Percentiles rank a stretch among this genome's conserved stretches.
Evolutionary conservation across 1,284 basidiomycete species (phyloP).

Genomic region (Sporisorium graminicola): DNA sequence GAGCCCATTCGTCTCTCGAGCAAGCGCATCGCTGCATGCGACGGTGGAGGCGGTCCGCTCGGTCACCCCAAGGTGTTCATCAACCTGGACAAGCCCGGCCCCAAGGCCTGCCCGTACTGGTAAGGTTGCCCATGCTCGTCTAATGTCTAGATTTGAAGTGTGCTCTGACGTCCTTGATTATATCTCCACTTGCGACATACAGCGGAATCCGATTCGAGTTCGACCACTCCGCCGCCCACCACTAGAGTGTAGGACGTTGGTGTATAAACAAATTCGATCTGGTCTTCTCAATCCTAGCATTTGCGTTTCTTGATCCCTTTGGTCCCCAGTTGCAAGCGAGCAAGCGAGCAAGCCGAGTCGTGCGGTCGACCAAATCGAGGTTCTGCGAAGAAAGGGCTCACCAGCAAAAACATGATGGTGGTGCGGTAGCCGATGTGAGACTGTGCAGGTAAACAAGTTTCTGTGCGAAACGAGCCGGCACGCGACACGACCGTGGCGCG

Average conservation of each 20-base stretch:
- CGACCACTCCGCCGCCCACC: conserved; percentile 46
- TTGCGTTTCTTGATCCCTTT: background rate
- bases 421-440: no score
- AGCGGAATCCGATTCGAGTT: conserved; percentile 60
- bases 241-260: conserved; percentile 11
- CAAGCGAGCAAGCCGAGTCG: background rate
- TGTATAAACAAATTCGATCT: background rate
- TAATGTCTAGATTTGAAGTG: no score
- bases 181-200: background rate
- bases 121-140: conserved; percentile 21
- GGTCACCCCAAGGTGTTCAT: conserved; percentile 97
- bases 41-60: conserved; percentile 88
- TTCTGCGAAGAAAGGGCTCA: no score
- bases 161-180: conserved; percentile 2
- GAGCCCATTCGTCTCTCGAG: conserved; percentile 86
- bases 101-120: conserved; percentile 67
- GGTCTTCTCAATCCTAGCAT: conserved; percentile 7
- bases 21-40: conserved; percentile 86
- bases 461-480: no score
- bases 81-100: conserved; percentile 77
- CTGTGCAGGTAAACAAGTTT: no score
- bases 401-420: background rate
- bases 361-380: background rate
- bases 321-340: background rate
- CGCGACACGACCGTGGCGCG: no score